Evolutionary conservation across 768 basidiomycete genomes (phyloP).

Genomic region (Termitomyces bulborhizus): DNA sequence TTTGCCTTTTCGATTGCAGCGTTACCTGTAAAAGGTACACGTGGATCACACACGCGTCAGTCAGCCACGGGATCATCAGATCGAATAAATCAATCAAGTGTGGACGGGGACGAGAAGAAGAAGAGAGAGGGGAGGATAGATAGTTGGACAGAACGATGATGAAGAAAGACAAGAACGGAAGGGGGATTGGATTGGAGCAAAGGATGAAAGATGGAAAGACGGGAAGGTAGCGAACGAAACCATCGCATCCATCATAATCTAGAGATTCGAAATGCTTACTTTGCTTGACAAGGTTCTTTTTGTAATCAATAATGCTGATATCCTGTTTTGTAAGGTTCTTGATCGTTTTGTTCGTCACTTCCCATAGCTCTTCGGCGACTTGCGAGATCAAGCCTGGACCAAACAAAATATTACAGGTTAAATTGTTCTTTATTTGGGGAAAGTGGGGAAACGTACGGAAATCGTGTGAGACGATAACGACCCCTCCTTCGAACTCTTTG

Average conservation of each 20-base stretch:
- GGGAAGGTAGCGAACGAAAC: not conserved
- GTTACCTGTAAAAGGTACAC: constrained; percentile 42
- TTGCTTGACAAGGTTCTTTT: constrained; percentile 76
- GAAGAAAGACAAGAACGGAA: no score
- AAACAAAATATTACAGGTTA: not conserved
- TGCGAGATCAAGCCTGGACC: constrained; percentile 83
- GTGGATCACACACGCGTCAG: constrained; percentile 6
- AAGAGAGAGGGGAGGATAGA: not conserved
- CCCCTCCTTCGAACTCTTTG: constrained; percentile 96
- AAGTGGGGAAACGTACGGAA: constrained; percentile 55
- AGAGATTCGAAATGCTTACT: constrained; percentile 38
- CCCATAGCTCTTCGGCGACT: constrained; percentile 99
- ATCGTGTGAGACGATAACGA: constrained; percentile 99
- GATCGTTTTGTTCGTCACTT: constrained; percentile 92
- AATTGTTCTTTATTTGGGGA: not conserved
- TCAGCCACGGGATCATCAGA: constrained; percentile 1
- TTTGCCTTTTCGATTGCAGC: constrained; percentile 90
- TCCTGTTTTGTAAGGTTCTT: constrained; percentile 87
- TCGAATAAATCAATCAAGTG: not conserved
- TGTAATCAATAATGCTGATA: constrained; percentile 91
- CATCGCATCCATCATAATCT: no score
- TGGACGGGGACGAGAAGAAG: not conserved
- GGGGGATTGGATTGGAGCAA: no score
- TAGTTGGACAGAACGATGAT: no score
- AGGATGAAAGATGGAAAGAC: not conserved